Conservation (phyloP, 108 stramenopile species). For the Cylindrotheca fusiformis region DNA sequence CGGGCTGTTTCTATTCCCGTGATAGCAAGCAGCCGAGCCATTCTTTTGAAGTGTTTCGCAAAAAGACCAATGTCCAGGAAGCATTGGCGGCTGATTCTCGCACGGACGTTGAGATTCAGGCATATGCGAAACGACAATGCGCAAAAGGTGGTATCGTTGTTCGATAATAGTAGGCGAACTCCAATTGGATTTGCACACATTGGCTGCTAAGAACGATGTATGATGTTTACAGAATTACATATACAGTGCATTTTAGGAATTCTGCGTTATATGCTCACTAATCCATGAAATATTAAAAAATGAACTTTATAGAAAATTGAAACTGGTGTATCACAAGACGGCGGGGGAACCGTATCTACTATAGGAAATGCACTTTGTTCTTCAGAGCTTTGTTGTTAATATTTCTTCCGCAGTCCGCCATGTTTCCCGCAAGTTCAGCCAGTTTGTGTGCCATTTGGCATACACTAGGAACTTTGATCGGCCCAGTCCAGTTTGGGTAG, state of each 20-base stretch:
- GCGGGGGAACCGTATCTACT: too few species aligned
- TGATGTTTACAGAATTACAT: too few species aligned
- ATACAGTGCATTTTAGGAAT: too few species aligned
- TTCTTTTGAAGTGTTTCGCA: slow-evolving; percentile 89
- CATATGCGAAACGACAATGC: slow-evolving; percentile 86
- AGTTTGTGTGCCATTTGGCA: slow-evolving; percentile 62
- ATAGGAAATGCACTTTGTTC: slow-evolving; percentile 53
- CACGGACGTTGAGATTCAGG: slow-evolving; percentile 89
- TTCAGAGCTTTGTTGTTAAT: slow-evolving; percentile 43
- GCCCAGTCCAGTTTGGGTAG: slow-evolving; percentile 68
- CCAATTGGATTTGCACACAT: too few species aligned
- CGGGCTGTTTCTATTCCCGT: slow-evolving; percentile 93
- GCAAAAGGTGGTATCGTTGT: slow-evolving; percentile 60
- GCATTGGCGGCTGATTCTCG: slow-evolving; percentile 98
- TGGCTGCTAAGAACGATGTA: too few species aligned
- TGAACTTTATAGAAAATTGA: too few species aligned
- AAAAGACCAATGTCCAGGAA: slow-evolving; percentile 87
- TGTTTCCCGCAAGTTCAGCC: slow-evolving; percentile 59
- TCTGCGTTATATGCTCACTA: too few species aligned
- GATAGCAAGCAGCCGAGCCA: slow-evolving; percentile 96
- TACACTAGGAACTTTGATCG: slow-evolving; percentile 65
- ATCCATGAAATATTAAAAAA: too few species aligned
- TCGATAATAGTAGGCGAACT: too few species aligned
- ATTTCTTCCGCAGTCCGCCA: slow-evolving; percentile 43
- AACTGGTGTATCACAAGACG: too few species aligned